Evolutionary conservation across 2,329 filamentous ascomycete species (phyloP), one percentile per base, ranked within the genome.

Genomic region (Cytospora leucostoma): DNA sequence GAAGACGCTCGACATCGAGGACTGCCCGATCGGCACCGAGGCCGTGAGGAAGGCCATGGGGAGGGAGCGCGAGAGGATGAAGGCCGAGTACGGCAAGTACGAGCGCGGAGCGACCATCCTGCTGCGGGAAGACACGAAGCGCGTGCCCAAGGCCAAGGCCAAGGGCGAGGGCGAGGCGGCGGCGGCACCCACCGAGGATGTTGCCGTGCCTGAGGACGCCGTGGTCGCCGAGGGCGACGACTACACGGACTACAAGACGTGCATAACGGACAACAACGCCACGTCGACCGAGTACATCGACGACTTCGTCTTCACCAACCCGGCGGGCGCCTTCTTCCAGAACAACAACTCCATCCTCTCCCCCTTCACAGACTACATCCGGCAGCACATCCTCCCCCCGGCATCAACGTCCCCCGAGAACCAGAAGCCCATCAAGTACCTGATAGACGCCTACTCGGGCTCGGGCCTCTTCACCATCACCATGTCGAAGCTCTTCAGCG

Each of bases 321-420:
- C 91, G 3, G 95, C 95, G 12, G 93, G 93, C 65, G 88, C 92
- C 59, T 99, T 99, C 80, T 99, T 99, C 85, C 95, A 99, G 74
- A 99, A 99, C 83, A 99, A 99, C 84, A 98, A 98, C 81, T 96
- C 93, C 61, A 98, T 99, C 77, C 88, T 99, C 32, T 87, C 91
- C 35, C 78, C 81, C 17, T 96, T 98, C 77, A 96, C 93, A 15
- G 83, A 87, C 68, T 97, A 96, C 79, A 91, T 98, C 74, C 90
- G 92, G 67, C 82, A 90, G 44, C 85, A 90, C 75, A 90, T 94
- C 71, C 81, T 93, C 2, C 88, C 87, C 77, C 82, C 3, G 38
- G 70, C 55, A 58, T 71, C 35, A 62, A 71, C 38, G 70, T 74
- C 57, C 70, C 69, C 27, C 27, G 27, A 27, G 63, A 59, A 64